phyloP scores from a whole-genome alignment of 257 asterid genomes.

The Primulina tabacum region DNA sequence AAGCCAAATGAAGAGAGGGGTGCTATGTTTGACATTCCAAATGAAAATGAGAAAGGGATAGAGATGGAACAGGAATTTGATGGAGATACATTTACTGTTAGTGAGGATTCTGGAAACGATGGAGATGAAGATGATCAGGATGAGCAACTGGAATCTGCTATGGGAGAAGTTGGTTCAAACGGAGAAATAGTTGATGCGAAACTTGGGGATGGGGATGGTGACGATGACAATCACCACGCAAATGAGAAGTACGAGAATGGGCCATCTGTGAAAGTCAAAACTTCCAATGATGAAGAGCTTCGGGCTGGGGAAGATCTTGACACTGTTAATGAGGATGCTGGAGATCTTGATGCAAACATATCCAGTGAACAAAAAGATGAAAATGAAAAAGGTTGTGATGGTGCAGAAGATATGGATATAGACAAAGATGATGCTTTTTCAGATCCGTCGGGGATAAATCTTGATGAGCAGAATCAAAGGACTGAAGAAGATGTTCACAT shows the following conservation, averaged over 20 bases:
- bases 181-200: conserved; percentile 80
- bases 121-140: conserved; percentile 50
- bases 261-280: conserved; percentile 56
- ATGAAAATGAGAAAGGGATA: conserved; percentile 71
- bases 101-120: conserved; percentile 77
- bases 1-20: conserved; percentile 59
- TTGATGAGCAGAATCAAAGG: conserved; percentile 43
- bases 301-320: conserved; percentile 69
- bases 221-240: conserved; percentile 29
- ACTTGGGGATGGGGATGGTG: conserved; percentile 42
- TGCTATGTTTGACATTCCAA: conserved; percentile 47
- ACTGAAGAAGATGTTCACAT: conserved; percentile 41
- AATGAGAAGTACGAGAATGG: conserved; percentile 78
- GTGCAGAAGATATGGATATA: conserved; percentile 54
- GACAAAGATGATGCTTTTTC: conserved; percentile 59
- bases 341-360: conserved; percentile 41
- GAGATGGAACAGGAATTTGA: conserved; percentile 92
- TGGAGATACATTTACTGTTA: conserved; percentile 60
- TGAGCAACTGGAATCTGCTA: conserved; percentile 69
- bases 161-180: conserved; percentile 73
- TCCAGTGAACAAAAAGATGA: conserved; percentile 40
- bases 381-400: conserved; percentile 43
- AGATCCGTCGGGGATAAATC: conserved; percentile 70
- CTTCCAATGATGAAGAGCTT: conserved; percentile 56
- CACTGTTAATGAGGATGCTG: conserved; percentile 38